A percentile compares a stretch with the other conserved stretches of the same genome.
phyloP scores from a whole-genome alignment of 2,329 filamentous ascomycete genomes.

The Acrocalymma vagum region DNA sequence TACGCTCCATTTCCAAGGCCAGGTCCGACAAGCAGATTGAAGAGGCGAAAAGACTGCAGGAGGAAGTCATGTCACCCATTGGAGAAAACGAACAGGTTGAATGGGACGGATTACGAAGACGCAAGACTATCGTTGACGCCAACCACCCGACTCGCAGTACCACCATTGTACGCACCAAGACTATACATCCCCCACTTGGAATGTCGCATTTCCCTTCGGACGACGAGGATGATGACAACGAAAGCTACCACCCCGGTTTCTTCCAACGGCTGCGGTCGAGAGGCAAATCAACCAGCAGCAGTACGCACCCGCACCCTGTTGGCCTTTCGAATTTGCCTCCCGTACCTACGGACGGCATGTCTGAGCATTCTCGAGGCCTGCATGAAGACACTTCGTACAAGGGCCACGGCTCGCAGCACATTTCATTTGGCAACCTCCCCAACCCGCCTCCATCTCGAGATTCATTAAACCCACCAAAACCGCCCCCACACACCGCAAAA shows the following conservation, averaged over 20 bases:
- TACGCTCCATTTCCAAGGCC: constrained; percentile 80
- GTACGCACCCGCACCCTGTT: constrained; percentile 23
- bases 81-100: constrained; percentile 83
- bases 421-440: constrained; percentile 55
- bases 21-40: constrained; percentile 81
- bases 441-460: constrained; percentile 42
- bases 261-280: constrained; percentile 47
- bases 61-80: constrained; percentile 83
- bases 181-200: constrained; percentile 78
- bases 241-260: constrained; percentile 58
- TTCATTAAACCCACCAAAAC: constrained; percentile 61
- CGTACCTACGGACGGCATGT: constrained; percentile 29
- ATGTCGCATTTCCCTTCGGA: constrained; percentile 84
- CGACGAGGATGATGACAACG: constrained; percentile 53
- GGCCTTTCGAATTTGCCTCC: constrained; percentile 33
- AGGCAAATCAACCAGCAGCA: constrained; percentile 43
- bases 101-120: constrained; percentile 88
- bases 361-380: constrained; percentile 25
- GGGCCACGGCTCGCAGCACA: constrained; percentile 41
- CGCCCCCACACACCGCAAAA: constrained; percentile 66
- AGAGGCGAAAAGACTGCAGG: constrained; percentile 79
- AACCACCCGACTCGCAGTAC: constrained; percentile 38
- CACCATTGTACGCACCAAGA: constrained; percentile 57
- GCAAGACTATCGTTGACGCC: constrained; percentile 66
- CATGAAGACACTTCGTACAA: constrained; percentile 55